phyloP scores from a whole-genome alignment of 192 early-diverging fungal genomes.

The Rhizoclosmatium sp. region DNA sequence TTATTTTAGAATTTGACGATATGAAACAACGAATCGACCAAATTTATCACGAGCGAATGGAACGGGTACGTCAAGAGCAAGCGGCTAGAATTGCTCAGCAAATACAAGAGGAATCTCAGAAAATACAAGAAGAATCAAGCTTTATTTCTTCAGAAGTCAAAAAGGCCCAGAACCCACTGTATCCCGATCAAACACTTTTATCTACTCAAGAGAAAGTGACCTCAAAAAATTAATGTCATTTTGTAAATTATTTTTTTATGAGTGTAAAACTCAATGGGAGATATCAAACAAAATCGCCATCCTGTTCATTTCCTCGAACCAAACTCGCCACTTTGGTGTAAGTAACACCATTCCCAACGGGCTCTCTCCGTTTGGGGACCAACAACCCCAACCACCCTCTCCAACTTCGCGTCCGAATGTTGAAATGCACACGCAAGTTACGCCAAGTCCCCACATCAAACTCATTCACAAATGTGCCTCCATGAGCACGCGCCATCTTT shows the following conservation, averaged over 20 bases:
- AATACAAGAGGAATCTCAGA: too few relatives aligned
- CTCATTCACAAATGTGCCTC: slow-evolving; percentile 41
- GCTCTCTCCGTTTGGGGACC: neutral
- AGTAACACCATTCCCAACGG: slow-evolving; percentile 29
- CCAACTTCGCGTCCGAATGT: slow-evolving; percentile 37
- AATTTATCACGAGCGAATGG: slow-evolving; percentile 39
- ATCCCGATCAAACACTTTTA: too few relatives aligned
- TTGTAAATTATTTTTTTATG: too few relatives aligned
- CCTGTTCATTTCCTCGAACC: slow-evolving; percentile 4
- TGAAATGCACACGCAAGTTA: slow-evolving; percentile 58
- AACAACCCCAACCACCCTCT: slow-evolving; percentile 24
- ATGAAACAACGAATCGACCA: slow-evolving; percentile 31
- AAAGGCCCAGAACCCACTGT: too few relatives aligned
- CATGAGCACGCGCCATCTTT: slow-evolving; percentile 32
- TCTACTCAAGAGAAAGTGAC: too few relatives aligned
- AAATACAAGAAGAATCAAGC: too few relatives aligned
- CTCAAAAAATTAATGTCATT: too few relatives aligned
- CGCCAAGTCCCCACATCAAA: slow-evolving; percentile 56
- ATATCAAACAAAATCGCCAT: slow-evolving; percentile 9
- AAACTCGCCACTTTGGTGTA: slow-evolving; percentile 32
- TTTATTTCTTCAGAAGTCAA: too few relatives aligned
- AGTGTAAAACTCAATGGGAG: too few relatives aligned
- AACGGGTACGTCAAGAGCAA: slow-evolving; percentile 17
- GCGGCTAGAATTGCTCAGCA: neutral
- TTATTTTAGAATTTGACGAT: slow-evolving; percentile 35